Evolutionary conservation across 2,329 filamentous ascomycete genomes (phyloP).

Genomic region (Paecilomyces formosus): DNA sequence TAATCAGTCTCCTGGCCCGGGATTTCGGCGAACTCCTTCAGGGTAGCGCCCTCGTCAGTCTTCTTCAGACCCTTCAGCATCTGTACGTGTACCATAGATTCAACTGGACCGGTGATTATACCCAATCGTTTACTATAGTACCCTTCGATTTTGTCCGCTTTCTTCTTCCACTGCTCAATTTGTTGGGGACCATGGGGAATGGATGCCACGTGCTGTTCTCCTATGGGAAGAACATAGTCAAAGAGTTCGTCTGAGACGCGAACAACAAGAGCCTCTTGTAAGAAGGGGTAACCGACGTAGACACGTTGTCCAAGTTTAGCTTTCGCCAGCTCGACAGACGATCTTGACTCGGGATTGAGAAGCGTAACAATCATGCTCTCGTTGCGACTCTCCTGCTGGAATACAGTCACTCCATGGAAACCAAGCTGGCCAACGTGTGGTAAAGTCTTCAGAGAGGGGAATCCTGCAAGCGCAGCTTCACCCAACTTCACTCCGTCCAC

Average conservation of each 20-base stretch:
- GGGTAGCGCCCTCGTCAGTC: conserved; percentile 79
- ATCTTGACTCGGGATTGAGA: conserved; percentile 62
- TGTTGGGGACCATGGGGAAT: conserved; percentile 67
- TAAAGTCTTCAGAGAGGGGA: conserved; percentile 81
- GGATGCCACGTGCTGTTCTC: conserved; percentile 57
- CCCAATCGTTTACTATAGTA: conserved; percentile 87
- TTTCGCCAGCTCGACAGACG: conserved; percentile 65
- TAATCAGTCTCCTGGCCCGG: conserved; percentile 82
- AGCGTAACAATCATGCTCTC: conserved; percentile 93
- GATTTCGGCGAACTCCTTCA: conserved; percentile 88
- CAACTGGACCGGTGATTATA: conserved; percentile 76
- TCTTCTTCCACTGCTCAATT: conserved; percentile 76
- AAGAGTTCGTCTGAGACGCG: conserved; percentile 91
- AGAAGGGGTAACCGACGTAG: conserved; percentile 88
- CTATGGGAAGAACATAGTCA: conserved; percentile 66
- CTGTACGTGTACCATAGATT: conserved; percentile 84
- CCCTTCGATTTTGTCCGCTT: conserved; percentile 73
- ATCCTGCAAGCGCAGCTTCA: conserved; percentile 77
- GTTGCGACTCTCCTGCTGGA: conserved; percentile 91
- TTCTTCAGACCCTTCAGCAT: conserved; percentile 88
- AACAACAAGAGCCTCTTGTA: conserved; percentile 86
- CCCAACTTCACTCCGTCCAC: conserved; percentile 79
- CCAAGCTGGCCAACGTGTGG: conserved; percentile 74
- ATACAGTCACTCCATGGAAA: conserved; percentile 87
- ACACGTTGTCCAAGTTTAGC: conserved; percentile 75